Conservation (phyloP, 345 rosid species). For the Eucalyptus regnans region DNA sequence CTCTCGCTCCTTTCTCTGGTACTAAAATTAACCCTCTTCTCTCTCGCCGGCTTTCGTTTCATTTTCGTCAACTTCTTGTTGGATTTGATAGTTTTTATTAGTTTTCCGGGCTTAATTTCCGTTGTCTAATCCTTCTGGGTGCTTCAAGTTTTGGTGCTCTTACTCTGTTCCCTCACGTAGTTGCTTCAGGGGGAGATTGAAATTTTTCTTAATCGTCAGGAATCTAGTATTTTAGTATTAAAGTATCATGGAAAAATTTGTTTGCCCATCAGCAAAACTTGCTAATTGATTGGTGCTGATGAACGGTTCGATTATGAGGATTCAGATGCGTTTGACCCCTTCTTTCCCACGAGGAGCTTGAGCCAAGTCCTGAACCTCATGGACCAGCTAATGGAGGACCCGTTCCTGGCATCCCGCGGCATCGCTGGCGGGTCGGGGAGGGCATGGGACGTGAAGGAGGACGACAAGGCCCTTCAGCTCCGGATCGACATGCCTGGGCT, state of each 20-base stretch:
- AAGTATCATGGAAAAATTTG: not conserved
- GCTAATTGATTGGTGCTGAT: not conserved
- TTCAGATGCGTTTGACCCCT: slow-evolving; percentile 44
- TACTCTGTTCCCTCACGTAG: not conserved
- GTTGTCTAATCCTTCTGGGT: not conserved
- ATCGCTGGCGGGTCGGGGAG: not conserved
- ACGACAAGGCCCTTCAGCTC: slow-evolving; percentile 4
- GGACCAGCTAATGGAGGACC: slow-evolving; percentile 45
- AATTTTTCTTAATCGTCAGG: not conserved
- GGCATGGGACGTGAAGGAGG: slow-evolving; percentile 48
- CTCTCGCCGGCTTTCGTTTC: not conserved
- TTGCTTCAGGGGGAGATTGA: not conserved
- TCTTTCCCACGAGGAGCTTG: slow-evolving; percentile 44
- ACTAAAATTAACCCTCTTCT: not conserved
- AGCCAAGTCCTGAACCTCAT: slow-evolving; percentile 50
- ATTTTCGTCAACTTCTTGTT: not conserved
- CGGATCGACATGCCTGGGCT: slow-evolving; percentile 34
- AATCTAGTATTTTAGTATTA: not conserved
- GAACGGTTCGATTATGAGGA: not conserved
- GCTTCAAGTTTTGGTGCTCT: not conserved
- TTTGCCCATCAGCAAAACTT: not conserved
- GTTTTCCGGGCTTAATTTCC: not conserved
- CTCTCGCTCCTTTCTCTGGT: slow-evolving; percentile 1
- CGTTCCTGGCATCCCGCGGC: not conserved
- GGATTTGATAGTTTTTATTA: not conserved